A percentile compares a stretch with the other conserved stretches of the same genome.
phyloP scores from a whole-genome alignment of 2,329 filamentous ascomycete species.

The Juglanconis oblonga region DNA sequence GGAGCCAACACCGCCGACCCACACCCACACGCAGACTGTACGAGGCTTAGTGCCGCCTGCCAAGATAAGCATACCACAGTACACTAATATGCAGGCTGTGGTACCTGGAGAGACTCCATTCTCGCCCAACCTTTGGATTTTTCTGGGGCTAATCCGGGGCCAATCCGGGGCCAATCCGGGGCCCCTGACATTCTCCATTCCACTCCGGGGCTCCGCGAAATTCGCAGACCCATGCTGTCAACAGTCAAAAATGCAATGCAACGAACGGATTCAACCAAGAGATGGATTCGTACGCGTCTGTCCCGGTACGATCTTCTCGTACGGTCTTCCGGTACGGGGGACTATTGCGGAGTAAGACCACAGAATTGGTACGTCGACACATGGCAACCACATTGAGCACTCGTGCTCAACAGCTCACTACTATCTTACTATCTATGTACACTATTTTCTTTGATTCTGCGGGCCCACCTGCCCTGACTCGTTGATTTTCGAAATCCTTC shows the following conservation, averaged over 20 bases:
- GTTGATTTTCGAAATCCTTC: no score
- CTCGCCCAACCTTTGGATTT: background rate
- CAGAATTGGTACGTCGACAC: background rate
- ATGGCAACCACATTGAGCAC: background rate
- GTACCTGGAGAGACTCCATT: background rate
- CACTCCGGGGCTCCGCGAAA: background rate
- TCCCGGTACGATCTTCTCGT: no score
- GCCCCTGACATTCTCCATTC: background rate
- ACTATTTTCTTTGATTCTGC: background rate
- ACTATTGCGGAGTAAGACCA: no score
- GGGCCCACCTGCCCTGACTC: background rate
- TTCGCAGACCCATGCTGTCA: background rate
- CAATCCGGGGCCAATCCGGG: no score
- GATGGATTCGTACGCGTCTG: no score
- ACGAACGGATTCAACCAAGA: background rate
- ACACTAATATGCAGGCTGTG: no score
- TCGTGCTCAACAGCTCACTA: background rate
- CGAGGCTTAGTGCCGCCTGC: no score
- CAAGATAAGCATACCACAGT: no score
- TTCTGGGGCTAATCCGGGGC: background rate
- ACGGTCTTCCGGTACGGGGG: no score
- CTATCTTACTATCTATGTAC: background rate
- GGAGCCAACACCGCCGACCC: no score
- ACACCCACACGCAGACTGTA: no score
- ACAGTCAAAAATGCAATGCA: background rate